Percentiles rank a stretch among this genome's conserved stretches.
Conservation (phyloP, 2,329 filamentous ascomycete species). For the Trichoderma sp. region DNA sequence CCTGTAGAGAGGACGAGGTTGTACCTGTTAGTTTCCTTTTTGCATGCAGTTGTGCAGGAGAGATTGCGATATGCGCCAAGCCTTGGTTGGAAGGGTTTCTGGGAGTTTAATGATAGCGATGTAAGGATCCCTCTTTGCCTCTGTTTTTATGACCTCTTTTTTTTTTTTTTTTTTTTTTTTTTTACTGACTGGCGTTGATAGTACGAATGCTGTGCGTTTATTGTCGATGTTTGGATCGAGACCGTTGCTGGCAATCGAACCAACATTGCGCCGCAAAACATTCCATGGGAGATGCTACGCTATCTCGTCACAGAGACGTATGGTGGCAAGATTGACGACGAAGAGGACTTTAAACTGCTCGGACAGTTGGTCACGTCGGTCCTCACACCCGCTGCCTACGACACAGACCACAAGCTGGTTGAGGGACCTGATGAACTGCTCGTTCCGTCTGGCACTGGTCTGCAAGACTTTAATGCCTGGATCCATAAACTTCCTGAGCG, state of each 20-base stretch:
- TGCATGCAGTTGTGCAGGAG: slow-evolving; percentile 96
- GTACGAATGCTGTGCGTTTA: slow-evolving; percentile 97
- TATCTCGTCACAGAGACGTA: slow-evolving; percentile 92
- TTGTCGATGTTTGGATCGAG: slow-evolving; percentile 95
- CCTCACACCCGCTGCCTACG: slow-evolving; percentile 86
- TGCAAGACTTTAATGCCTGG: slow-evolving; percentile 88
- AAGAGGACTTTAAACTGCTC: slow-evolving; percentile 77
- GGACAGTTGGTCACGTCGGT: slow-evolving; percentile 72
- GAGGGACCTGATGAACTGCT: slow-evolving; percentile 66
- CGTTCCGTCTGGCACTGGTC: slow-evolving; percentile 77
- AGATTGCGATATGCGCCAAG: slow-evolving; percentile 89
- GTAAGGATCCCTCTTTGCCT: slow-evolving; percentile 58
- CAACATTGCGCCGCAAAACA: slow-evolving; percentile 89
- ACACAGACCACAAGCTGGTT: slow-evolving; percentile 88
- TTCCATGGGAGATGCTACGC: slow-evolving; percentile 95
- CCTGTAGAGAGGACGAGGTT: slow-evolving; percentile 89
- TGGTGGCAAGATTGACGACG: slow-evolving; percentile 94
- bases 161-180: not conserved
- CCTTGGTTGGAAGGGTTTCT: slow-evolving; percentile 97
- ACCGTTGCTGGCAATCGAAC: slow-evolving; percentile 78
- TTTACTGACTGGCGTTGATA: slow-evolving; percentile 39
- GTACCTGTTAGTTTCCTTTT: slow-evolving; percentile 87
- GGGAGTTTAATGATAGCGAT: slow-evolving; percentile 99
- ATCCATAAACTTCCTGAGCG: slow-evolving; percentile 89
- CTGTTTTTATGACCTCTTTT: not conserved